Evolutionary conservation across 306 rosid genomes (phyloP), one percentile per base, ranked within the genome.

Genomic region (Malus orientalis): DNA sequence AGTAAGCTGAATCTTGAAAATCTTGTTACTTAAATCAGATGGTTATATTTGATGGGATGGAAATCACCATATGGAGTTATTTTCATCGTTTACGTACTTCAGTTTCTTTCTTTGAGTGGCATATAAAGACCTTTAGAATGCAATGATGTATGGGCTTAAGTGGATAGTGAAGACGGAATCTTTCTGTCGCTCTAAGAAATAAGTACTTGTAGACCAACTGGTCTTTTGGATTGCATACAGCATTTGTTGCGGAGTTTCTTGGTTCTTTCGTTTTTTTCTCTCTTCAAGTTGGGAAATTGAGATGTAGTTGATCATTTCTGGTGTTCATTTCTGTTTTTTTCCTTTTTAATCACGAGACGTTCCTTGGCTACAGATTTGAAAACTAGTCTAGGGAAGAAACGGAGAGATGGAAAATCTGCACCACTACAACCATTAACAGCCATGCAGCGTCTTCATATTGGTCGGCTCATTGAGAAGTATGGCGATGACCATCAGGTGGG

Each of bases 351-450:
- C 42, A 25, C 63, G 13, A 59, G 20, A 44, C 25, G 70, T 82
- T 68, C 77, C 79, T 62, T 86, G 75, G 58, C 63, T 2, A 59
- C 55, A 95, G 98, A 95, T 81, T 85, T 92, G 88, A 95, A 90
- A 82, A 53, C 93, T 6, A 93, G 90, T 11, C 73, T 95, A 10
- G 98, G 98, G 77, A 95, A 95, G 84, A 82, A 79, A 83, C 83
- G 98, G 70, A 90, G 86, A 66, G 98, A 94, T 81, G 98, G 97
- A n/a, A 86, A 84, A 79, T 81, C 88, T 42, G 89, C 80, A 7
- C 80, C 81, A 4, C 92, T 84, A 23, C 85, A 86, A 57, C 96
- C 98, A 8, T 84, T 92, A 80, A 95, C 97, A 2, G 62, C 93
- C 12, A 86, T 92, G 75, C 98, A 94, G 61, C 92, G 97, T 3